These are phyloP conservation scores for Drechslerella dactyloides DNA, from an alignment of 2,329 filamentous ascomycete genomes.

Conservation along the genomic window DNA sequence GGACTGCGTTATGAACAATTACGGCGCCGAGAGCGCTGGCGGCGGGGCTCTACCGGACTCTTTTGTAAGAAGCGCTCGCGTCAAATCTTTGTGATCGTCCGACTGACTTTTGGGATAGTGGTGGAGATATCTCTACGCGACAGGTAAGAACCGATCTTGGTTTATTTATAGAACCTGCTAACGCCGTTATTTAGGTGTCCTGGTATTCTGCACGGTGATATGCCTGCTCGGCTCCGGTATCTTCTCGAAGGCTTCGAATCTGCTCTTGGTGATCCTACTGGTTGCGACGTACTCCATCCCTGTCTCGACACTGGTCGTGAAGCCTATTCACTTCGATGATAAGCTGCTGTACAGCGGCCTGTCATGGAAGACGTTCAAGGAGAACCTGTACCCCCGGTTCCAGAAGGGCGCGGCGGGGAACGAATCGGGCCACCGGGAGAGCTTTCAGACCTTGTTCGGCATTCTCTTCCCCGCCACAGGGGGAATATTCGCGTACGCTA, in stretches of 20 bases:
- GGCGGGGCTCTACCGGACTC: constrained; percentile 69
- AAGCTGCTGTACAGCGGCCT: constrained; percentile 80
- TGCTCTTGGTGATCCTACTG: constrained; percentile 72
- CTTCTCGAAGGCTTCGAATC: constrained; percentile 81
- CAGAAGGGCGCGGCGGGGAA: constrained; percentile 69
- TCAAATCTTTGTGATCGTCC: constrained; percentile 1
- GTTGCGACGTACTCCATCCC: constrained; percentile 82
- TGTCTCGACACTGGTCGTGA: constrained; percentile 72
- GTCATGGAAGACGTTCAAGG: constrained; percentile 71
- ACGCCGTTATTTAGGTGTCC: constrained; percentile 60
- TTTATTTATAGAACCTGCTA: not conserved
- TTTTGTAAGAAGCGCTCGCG: constrained; percentile 51
- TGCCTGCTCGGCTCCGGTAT: constrained; percentile 80
- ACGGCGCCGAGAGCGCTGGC: constrained; percentile 66
- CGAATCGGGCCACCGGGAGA: constrained; percentile 68
- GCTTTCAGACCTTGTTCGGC: constrained; percentile 81
- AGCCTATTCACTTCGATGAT: constrained; percentile 69
- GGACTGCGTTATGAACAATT: constrained; percentile 79
- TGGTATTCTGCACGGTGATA: constrained; percentile 74
- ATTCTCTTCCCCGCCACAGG: constrained; percentile 79
- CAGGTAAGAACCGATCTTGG: constrained; percentile 56
- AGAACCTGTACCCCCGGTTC: constrained; percentile 74
- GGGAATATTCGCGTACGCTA: constrained; percentile 64
- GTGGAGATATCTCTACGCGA: constrained; percentile 78
- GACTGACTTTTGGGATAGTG: constrained; percentile 65